phyloP scores from a whole-genome alignment of 768 basidiomycete genomes.

The Panellus pusillus region DNA sequence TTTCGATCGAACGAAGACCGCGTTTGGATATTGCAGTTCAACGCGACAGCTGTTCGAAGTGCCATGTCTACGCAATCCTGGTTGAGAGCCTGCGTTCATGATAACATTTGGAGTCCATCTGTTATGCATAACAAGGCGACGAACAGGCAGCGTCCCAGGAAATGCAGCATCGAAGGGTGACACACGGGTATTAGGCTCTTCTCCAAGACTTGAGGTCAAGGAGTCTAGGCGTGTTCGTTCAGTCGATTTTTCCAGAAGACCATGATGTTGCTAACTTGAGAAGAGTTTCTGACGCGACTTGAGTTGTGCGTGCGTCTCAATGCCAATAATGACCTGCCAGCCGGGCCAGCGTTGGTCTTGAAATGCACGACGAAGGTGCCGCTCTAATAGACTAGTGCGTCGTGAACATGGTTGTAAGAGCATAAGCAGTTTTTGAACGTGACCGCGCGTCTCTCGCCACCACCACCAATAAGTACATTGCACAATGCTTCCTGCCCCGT shows the following conservation, averaged over 20 bases:
- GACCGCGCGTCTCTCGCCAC: slow-evolving; percentile 5
- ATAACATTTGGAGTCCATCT: slow-evolving; percentile 7
- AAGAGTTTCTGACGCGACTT: slow-evolving; percentile 88
- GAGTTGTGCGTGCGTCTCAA: slow-evolving; percentile 96
- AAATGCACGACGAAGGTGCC: slow-evolving; percentile 13
- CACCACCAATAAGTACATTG: not conserved
- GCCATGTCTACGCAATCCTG: slow-evolving; percentile 75
- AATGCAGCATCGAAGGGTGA: slow-evolving; percentile 85
- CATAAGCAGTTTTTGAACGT: slow-evolving; percentile 9
- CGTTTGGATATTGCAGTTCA: slow-evolving; percentile 61
- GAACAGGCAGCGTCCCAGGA: slow-evolving; percentile 89
- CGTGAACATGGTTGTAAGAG: slow-evolving; percentile 14
- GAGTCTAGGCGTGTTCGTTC: slow-evolving; percentile 31
- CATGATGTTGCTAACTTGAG: slow-evolving; percentile 46
- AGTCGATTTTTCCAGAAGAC: not conserved
- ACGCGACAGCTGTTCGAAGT: slow-evolving; percentile 76
- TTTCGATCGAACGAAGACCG: slow-evolving; percentile 92
- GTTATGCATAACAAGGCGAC: slow-evolving; percentile 26
- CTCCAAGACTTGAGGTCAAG: slow-evolving; percentile 40
- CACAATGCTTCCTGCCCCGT: slow-evolving; percentile 31
- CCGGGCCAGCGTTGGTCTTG: slow-evolving; percentile 67
- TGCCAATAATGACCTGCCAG: slow-evolving; percentile 89
- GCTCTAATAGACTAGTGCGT: slow-evolving; percentile 3
- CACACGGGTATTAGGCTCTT: slow-evolving; percentile 71
- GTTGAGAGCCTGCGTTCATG: slow-evolving; percentile 51